Evolutionary conservation across 2,329 filamentous ascomycete genomes (phyloP).

Genomic region (Bipolaris sorokiniana): DNA sequence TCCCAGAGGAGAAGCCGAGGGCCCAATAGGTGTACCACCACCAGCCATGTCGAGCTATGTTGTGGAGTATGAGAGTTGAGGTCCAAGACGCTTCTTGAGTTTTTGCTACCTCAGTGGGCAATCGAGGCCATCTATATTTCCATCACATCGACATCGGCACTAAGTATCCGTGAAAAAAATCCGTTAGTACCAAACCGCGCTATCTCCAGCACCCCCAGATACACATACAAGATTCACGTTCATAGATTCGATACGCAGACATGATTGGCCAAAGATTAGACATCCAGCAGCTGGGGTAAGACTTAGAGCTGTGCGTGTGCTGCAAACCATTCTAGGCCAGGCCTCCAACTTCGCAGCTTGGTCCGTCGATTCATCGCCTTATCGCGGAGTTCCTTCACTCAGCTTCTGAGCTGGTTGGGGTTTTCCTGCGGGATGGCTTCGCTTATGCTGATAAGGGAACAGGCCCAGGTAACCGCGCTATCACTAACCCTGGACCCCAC

Average conservation of each 20-base stretch:
- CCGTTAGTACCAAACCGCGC: slow-evolving; percentile 8
- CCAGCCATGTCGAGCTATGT: slow-evolving; percentile 30
- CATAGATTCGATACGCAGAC: neutral
- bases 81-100: neutral
- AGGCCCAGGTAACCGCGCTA: neutral
- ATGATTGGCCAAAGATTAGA: slow-evolving; percentile 37
- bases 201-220: slow-evolving; percentile 22
- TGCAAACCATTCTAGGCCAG: slow-evolving; percentile 8
- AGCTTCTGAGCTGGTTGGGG: slow-evolving; percentile 15
- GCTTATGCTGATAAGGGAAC: slow-evolving; percentile 31
- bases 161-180: neutral
- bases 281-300: slow-evolving; percentile 7
- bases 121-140: slow-evolving; percentile 28
- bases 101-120: slow-evolving; percentile 8
- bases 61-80: slow-evolving; percentile 12
- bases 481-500: slow-evolving; percentile 1
- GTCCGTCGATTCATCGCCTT: slow-evolving; percentile 9
- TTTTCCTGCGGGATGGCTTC: slow-evolving; percentile 9
- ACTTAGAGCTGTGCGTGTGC: slow-evolving; percentile 10
- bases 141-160: neutral
- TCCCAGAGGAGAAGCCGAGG: slow-evolving; percentile 33
- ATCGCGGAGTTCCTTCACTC: slow-evolving; percentile 3
- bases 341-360: slow-evolving; percentile 13
- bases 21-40: slow-evolving; percentile 32
- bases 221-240: slow-evolving; percentile 3